A percentile compares a stretch with the other conserved stretches of the same genome.
These are phyloP conservation scores for Aspergillus leporis DNA, from an alignment of 495 filamentous ascomycete genomes.

Conservation along the genomic window DNA sequence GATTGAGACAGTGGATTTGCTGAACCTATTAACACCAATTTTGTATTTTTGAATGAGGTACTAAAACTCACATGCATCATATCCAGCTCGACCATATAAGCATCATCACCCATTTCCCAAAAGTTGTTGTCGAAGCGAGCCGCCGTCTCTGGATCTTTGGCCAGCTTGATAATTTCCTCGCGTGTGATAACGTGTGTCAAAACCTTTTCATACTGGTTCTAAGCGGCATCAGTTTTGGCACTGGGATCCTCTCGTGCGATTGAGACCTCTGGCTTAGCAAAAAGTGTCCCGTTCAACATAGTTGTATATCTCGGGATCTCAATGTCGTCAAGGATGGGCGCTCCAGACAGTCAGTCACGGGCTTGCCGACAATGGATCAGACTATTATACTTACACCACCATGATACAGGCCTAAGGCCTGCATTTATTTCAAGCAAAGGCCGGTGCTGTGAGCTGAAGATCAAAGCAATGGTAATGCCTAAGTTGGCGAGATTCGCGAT, in stretches of 20 bases:
- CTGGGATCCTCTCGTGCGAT: constrained; percentile 15
- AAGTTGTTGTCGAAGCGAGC: constrained; percentile 30
- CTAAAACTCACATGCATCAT: constrained; percentile 32
- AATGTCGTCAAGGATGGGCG: not conserved
- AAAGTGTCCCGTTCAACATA: constrained; percentile 5
- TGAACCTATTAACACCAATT: not conserved
- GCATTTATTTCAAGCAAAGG: not conserved
- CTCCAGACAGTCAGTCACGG: not conserved
- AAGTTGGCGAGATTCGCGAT: not conserved
- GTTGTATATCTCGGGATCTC: not conserved
- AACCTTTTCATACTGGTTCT: constrained; percentile 31
- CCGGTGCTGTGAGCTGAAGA: not conserved
- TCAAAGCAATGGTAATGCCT: not conserved
- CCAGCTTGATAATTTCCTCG: constrained; percentile 30
- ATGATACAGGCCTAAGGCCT: not conserved
- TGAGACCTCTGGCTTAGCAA: constrained; percentile 2
- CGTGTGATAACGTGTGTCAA: constrained; percentile 27
- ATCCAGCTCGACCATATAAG: constrained; percentile 35
- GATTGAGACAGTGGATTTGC: constrained; percentile 30
- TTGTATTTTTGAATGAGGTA: not conserved
- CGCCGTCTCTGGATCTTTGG: constrained; percentile 36
- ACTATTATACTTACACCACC: not conserved
- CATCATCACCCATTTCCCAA: constrained; percentile 37
- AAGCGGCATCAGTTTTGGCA: constrained; percentile 27
- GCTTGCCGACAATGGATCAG: not conserved